Base-by-base conservation (phyloP, 148 eudicot species). In the Vaccinium vitisidaea region DNA sequence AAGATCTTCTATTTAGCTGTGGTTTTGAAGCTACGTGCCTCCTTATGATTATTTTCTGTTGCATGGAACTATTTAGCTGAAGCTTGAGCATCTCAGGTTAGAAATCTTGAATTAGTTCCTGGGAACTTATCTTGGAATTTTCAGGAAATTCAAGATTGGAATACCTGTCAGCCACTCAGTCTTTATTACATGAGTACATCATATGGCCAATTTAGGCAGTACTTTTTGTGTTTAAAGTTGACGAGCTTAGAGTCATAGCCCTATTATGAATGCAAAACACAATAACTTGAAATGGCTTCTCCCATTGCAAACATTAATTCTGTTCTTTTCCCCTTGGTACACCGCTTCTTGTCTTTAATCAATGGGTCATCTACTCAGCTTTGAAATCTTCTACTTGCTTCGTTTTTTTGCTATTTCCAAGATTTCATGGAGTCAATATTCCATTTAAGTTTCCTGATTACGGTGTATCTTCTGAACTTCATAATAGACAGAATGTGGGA, bases 401-500 rank as follows among this genome's bases (percentile, higher is more conserved):
- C 6, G 30, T 71, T 55, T 9, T 49, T 80, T 3, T 77, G 18
- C 74, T 46, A 70, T 25, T 46, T 83, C 80, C 46, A 18, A 18
- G 4, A 14, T 30, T 25, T 36, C 48, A 7, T 79, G 56, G 49
- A 36, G 5, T 73, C 16, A 59, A 15, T 84, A 8, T 54, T 54
- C 80, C 5, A 9, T 43, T 8, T 54, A 53, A 23, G 32, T 84
- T 63, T 65, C 80, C 79, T 84, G 36, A 25, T 81, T 71, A n/a
- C 50, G 36, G 82, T 80, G 86, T 81, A 84, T 76, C 30, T 85
- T 76, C 63, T 86, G 80, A 71, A 79, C 82, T n/a, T 87, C 76
- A 79, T 23, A 79, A 76, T 93, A 92, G 92, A 88, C 94, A 95
- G 99, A 89, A 85, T 69, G 86, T 92, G 54, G 99, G 99, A 81